phyloP scores from a whole-genome alignment of 768 basidiomycete genomes.

The Termitomyces sp. region DNA sequence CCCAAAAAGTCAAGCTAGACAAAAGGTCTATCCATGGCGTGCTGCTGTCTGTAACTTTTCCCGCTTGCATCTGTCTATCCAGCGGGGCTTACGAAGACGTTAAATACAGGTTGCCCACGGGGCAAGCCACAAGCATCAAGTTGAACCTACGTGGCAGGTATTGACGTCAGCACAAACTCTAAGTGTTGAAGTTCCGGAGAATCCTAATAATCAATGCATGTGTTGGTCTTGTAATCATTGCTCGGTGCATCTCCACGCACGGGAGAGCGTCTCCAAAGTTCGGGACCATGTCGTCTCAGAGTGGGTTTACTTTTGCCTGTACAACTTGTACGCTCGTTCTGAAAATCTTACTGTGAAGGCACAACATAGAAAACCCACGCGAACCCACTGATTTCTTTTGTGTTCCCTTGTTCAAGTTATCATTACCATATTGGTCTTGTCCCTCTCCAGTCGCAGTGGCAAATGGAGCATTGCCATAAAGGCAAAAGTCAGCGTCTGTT shows the following conservation, averaged over 20 bases:
- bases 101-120: slow-evolving; percentile 2
- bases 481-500: neutral
- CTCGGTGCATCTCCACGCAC: neutral
- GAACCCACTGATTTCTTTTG: neutral
- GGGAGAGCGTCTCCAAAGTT: neutral
- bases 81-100: neutral
- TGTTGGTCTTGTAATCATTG: slow-evolving; percentile 8
- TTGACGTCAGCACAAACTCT: neutral
- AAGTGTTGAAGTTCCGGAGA: neutral
- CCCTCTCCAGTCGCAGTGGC: neutral
- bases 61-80: neutral
- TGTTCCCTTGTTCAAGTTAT: neutral
- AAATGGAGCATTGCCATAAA: neutral
- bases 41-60: slow-evolving; percentile 5
- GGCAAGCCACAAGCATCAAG: neutral
- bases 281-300: neutral
- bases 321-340: neutral
- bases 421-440: neutral
- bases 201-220: neutral
- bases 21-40: slow-evolving; percentile 6
- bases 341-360: neutral
- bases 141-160: neutral
- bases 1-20: neutral
- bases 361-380: neutral
- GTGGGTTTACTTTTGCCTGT: neutral